Base-by-base conservation (phyloP, 169 alveolate genomes). In the Fabrea salina region DNA sequence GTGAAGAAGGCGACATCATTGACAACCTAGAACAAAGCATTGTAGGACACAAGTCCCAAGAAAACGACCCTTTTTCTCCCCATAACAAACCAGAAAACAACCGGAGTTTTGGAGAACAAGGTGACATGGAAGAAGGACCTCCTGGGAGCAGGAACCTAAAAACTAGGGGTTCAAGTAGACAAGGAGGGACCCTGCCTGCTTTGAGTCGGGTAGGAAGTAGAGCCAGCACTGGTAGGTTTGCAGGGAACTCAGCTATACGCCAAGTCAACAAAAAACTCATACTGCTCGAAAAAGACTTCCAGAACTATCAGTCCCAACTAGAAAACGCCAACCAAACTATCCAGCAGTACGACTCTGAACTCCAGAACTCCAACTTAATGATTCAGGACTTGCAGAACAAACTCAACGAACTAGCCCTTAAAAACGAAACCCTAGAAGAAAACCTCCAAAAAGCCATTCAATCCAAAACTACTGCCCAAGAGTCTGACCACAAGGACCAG, bases 11-110 rank as follows among this genome's bases (percentile, higher is more conserved):
- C 39, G 50, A 27, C n/a, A 61, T 61, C 39, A 43, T 68, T 35
- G 78, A 68, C 30, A 64, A 68, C 44, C 16, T 68, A 22, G 78
- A 68, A 44, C 40, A 64, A 39, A 33, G 43, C 13, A 64, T 68
- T 8, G 30, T 44, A 2, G 44, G 41, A 68, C 40, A 68, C 19
- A 68, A n/a, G 30, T 44, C 41, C 8, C 19, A 61, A 16, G 22
- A 44, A 16, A 44, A 44, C 16, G 16, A 44, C 22, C 11, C 22
- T 11, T 16, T 16, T 44, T 44, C 11, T 11, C 16, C 22, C 22
- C 53, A 11, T 11, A 44, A 16, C 53, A 44, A 44, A 11, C 16
- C 16, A 44, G 53, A 11, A 44, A 11, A 44, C 53, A 44, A 44
- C 53, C 53, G 11, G 53, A 11, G 16, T 30, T 61, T 27, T 6